Conservation (phyloP, 176 grass and related monocot genomes). For the Aegilops umbellulata region DNA sequence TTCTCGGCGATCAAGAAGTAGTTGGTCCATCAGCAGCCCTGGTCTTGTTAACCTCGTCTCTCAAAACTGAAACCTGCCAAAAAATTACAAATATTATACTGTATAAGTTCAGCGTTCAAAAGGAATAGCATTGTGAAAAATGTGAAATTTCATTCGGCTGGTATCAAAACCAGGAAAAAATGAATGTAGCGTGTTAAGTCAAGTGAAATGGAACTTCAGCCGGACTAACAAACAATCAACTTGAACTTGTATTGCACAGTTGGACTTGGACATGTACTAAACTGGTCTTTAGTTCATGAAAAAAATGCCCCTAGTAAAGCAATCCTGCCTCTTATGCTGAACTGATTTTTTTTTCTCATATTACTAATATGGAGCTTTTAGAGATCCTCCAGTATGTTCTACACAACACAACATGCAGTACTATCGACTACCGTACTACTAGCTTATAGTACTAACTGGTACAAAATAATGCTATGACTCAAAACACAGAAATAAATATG, state of each 20-base stretch:
- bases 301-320: neutral
- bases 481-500: neutral
- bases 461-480: neutral
- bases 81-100: neutral
- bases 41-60: neutral
- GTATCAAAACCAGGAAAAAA: neutral
- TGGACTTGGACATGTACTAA: neutral
- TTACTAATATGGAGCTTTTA: neutral
- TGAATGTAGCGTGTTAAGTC: neutral
- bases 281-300: neutral
- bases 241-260: neutral
- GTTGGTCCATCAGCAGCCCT: neutral
- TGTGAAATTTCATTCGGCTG: neutral
- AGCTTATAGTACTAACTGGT: neutral
- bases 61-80: neutral
- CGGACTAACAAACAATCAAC: neutral
- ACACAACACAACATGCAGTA: neutral
- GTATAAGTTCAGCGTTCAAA: neutral
- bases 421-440: neutral
- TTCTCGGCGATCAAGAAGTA: neutral
- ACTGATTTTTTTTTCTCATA: neutral
- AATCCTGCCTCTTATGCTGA: neutral
- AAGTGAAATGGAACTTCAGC: neutral
- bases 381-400: neutral
- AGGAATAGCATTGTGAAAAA: neutral